Conservation (phyloP, 441 rosid species). For the Mallotus japonicus region DNA sequence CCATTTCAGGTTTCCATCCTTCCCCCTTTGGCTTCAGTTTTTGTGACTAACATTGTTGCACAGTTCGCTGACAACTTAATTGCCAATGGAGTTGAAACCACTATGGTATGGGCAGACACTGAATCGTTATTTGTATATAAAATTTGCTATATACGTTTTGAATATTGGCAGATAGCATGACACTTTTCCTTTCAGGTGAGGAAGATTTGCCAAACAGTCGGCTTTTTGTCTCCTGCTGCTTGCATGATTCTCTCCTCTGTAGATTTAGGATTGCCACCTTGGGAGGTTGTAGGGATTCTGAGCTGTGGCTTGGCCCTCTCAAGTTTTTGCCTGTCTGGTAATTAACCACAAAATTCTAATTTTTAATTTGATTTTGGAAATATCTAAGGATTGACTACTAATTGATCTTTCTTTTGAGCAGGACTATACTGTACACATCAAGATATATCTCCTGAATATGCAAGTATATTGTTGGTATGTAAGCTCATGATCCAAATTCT, state of each 20-base stretch:
- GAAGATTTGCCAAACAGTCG: conserved; percentile 86
- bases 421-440: conserved; percentile 95
- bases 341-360: conserved; percentile 17
- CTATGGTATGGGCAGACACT: conserved; percentile 49
- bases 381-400: background rate
- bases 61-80: conserved; percentile 87
- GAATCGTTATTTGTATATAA: background rate
- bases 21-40: conserved; percentile 87
- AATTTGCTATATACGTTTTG: conserved; percentile 18
- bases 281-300: conserved; percentile 91
- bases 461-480: conserved; percentile 85
- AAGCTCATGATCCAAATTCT: conserved; percentile 16
- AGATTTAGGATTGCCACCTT: conserved; percentile 87
- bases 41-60: conserved; percentile 73
- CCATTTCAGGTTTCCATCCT: conserved; percentile 89
- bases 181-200: conserved; percentile 58
- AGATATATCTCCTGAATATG: conserved; percentile 94
- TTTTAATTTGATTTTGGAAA: conserved; percentile 4
- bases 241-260: conserved; percentile 86
- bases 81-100: conserved; percentile 73
- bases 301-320: conserved; percentile 86
- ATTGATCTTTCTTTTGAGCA: conserved; percentile 26
- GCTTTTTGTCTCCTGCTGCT: conserved; percentile 84
- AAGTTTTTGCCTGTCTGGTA: conserved; percentile 95
- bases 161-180: conserved; percentile 1